Evolutionary conservation across 176 grass and related monocot species (phyloP).

Genomic region (Oropetium thomaeum): DNA sequence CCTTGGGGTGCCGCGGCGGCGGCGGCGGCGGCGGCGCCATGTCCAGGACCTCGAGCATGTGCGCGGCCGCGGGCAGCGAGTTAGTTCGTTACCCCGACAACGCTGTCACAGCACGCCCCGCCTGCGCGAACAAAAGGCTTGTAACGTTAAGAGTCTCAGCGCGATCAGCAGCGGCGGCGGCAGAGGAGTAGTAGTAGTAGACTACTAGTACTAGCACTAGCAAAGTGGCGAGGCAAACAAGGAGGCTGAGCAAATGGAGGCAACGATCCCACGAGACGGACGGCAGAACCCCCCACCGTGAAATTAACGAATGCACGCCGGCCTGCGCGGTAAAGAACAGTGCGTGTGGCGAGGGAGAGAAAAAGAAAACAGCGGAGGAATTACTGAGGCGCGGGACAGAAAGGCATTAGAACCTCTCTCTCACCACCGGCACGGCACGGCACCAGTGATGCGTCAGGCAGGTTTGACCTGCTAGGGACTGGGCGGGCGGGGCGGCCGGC

Average conservation of each 20-base stretch:
- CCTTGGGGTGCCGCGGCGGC: conserved; percentile 22
- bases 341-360: not conserved
- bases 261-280: not conserved
- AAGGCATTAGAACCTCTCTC: conserved; percentile 51
- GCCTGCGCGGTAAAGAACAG: not conserved
- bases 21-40: conserved; percentile 37
- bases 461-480: conserved; percentile 35
- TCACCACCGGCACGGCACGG: not conserved
- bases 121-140: conserved; percentile 33
- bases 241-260: not conserved
- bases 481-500: not conserved
- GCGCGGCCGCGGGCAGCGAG: not conserved
- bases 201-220: no score
- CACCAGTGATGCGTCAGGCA: conserved; percentile 27
- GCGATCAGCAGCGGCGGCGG: not conserved
- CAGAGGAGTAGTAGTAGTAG: no score
- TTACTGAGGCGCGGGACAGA: conserved; percentile 45
- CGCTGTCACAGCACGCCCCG: conserved; percentile 27
- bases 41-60: conserved; percentile 67
- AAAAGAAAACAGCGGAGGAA: not conserved
- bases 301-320: not conserved
- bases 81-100: conserved; percentile 40
- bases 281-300: not conserved
- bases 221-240: not conserved
- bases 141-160: conserved; percentile 37